phyloP scores from a whole-genome alignment of 257 asterid genomes.

The Solanum chmielewskii region DNA sequence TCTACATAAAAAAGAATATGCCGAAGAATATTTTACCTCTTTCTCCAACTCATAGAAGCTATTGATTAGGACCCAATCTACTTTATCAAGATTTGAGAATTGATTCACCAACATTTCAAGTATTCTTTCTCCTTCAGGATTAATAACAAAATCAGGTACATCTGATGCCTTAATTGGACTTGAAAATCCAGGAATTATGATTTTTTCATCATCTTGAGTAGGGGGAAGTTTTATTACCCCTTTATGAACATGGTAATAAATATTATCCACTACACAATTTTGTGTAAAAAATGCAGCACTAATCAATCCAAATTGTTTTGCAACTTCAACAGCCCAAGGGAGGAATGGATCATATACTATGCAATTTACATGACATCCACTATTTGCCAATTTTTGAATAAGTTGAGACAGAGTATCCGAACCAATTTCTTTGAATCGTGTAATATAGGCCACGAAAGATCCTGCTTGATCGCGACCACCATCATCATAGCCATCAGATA shows the following conservation, averaged over 20 bases:
- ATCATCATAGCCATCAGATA: conserved; percentile 8
- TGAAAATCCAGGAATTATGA: conserved; percentile 2
- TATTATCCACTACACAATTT: conserved; percentile 3
- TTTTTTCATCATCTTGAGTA: neutral
- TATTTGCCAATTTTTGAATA: neutral
- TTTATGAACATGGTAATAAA: conserved; percentile 4
- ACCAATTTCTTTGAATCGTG: conserved; percentile 14
- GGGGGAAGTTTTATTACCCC: neutral
- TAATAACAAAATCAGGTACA: neutral
- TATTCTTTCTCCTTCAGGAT: neutral
- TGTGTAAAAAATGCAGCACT: conserved; percentile 8
- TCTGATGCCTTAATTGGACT: neutral
- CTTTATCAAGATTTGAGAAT: neutral
- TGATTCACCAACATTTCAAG: neutral
- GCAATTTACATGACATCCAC: neutral
- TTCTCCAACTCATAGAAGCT: conserved; percentile 16
- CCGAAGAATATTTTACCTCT: neutral
- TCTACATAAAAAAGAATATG: no score
- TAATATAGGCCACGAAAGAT: conserved; percentile 13
- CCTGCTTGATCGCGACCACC: neutral
- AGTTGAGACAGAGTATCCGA: neutral
- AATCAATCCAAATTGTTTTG: neutral
- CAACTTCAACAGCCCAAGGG: conserved; percentile 15
- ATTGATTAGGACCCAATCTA: conserved; percentile 11
- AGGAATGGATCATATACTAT: conserved; percentile 8